Conservation (phyloP, 1,139 yeast genomes). For the Diutina mesorugosa region DNA sequence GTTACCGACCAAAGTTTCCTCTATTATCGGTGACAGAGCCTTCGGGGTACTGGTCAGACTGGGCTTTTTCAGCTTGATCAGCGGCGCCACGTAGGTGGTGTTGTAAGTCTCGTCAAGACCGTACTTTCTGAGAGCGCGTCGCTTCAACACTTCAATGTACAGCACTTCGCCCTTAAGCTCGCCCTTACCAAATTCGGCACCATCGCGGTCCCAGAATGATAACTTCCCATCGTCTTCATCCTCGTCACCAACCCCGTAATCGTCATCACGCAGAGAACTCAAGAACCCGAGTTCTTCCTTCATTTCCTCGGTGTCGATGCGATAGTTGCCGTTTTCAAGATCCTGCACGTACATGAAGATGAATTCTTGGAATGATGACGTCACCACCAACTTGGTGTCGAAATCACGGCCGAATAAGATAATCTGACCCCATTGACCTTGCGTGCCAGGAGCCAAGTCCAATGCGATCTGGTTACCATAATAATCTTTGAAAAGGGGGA, state of each 20-base stretch:
- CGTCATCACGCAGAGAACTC: conserved; percentile 21
- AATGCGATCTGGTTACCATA: conserved; percentile 51
- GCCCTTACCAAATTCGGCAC: conserved; percentile 8
- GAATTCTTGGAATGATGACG: conserved; percentile 81
- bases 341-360: conserved; percentile 72
- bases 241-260: conserved; percentile 35
- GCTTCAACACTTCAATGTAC: conserved; percentile 41
- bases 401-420: conserved; percentile 83
- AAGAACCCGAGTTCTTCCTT: conserved; percentile 14
- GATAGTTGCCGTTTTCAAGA: conserved; percentile 53
- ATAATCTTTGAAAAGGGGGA: conserved; percentile 44
- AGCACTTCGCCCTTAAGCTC: conserved; percentile 16
- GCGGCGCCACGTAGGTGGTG: conserved; percentile 28
- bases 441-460: conserved; percentile 51
- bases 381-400: conserved; percentile 67
- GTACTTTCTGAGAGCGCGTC: conserved; percentile 31
- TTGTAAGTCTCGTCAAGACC: conserved; percentile 23
- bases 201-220: conserved; percentile 11
- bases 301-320: conserved; percentile 32
- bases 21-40: conserved; percentile 5
- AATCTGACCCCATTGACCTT: conserved; percentile 66
- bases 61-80: conserved; percentile 15
- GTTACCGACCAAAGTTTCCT: conserved; percentile 6
- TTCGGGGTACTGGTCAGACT: conserved; percentile 6
- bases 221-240: conserved; percentile 24